Conservation (phyloP, 2,329 filamentous ascomycete genomes). For the Aurifilum marmelostoma region DNA sequence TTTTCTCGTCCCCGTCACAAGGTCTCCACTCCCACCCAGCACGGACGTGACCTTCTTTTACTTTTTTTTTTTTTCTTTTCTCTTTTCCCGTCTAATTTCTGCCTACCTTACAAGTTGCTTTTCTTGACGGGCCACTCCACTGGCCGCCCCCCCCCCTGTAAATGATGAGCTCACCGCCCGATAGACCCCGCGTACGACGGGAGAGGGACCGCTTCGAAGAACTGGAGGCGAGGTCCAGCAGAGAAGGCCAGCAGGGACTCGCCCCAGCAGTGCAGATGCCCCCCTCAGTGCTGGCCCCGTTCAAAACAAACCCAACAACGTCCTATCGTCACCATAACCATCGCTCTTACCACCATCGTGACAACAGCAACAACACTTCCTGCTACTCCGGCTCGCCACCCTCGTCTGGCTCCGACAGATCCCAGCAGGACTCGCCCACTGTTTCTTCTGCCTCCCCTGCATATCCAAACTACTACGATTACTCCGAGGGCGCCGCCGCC, state of each 20-base stretch:
- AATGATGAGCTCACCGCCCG: conserved; percentile 23
- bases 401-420: neutral
- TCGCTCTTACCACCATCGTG: conserved; percentile 4
- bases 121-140: neutral
- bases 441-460: neutral
- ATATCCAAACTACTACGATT: conserved; percentile 28
- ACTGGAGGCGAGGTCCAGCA: conserved; percentile 14
- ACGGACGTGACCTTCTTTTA: neutral
- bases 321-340: neutral
- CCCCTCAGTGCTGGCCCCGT: neutral
- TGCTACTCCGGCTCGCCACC: conserved; percentile 14
- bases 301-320: neutral
- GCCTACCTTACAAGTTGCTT: neutral
- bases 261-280: conserved; percentile 9
- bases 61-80: neutral
- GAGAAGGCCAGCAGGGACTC: conserved; percentile 4
- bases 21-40: neutral
- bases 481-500: conserved; percentile 18
- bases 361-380: conserved; percentile 8
- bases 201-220: conserved; percentile 26
- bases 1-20: neutral
- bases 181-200: conserved; percentile 26
- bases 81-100: neutral
- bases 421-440: conserved; percentile 9
- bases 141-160: neutral